Base-by-base conservation (phyloP, 495 filamentous ascomycete species). In the Paragyromitra xinjiangensis region DNA sequence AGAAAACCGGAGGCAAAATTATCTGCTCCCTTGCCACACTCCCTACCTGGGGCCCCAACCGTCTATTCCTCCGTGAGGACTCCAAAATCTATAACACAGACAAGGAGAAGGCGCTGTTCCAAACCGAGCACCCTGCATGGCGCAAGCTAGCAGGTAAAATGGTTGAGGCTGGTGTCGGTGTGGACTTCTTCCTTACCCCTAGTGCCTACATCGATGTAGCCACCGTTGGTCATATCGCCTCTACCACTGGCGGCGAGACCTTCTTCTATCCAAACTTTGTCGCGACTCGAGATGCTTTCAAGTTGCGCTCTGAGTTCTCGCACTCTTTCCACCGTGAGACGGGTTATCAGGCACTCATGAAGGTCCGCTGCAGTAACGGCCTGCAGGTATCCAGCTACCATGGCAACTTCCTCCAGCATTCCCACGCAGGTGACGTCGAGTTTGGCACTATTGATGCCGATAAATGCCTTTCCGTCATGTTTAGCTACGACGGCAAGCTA, bases 231-330 rank as follows among this genome's bases (percentile, higher is more conserved):
- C 88, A 92, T 83, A 88, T 93, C 16, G 86, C 92, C 6, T 88
- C 92, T 34, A 89, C 91, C 8, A 97, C 92, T 3, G 95, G 96
- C 70, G 95, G 95, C 58, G 96, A 98, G 83, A 92, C 89, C 0
- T 98, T 92, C 84, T 97, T 95, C 86, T 99, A 97, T 78, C 94
- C 95, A 19, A 98, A 97, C 81, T 99, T 96, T 86, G 90, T 97
- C 70, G 89, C 91, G 12, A 92, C 92, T 5, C 89, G 95, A 14
- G 95, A 99, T 82, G 88, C 90, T 42, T 86, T 91, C 70, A 95
- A 94, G 84, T 86, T 98, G n/a, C 90, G 89, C 3, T 87, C 91
- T 51, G 95, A 99, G 83, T 88, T 99, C 77, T 88, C 90, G 69
- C 95, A 98, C 81, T 91, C 92, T 6, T 89, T 97, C n/a, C 93